Percentiles rank a stretch among this genome's conserved stretches.
Evolutionary conservation across 441 rosid genomes (phyloP).

Genomic region (Syzygium malaccense): DNA sequence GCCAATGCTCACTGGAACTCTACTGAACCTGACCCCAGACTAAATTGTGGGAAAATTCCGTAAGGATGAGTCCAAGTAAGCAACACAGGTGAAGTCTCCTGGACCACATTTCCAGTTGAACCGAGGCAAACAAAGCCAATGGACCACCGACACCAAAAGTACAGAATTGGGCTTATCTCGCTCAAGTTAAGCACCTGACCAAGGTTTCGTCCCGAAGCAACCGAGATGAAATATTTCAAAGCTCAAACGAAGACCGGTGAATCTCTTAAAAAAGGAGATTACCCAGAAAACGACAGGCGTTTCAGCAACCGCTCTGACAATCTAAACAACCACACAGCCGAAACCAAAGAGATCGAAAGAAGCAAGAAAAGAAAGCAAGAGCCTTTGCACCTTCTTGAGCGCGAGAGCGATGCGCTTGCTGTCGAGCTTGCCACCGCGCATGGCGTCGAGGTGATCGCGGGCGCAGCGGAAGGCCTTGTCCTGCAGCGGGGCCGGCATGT

Average conservation of each 20-base stretch:
- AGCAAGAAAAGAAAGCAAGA: background rate
- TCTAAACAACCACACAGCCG: background rate
- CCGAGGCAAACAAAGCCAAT: background rate
- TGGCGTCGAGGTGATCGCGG: conserved; percentile 69
- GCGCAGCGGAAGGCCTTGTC: conserved; percentile 69
- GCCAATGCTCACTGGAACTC: background rate
- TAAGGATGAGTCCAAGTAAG: background rate
- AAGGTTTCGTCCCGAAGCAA: background rate
- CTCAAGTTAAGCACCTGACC: background rate
- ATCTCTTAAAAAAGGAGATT: background rate
- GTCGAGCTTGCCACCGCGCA: conserved; percentile 58
- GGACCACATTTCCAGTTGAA: background rate
- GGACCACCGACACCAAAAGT: background rate
- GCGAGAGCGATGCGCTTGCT: conserved; percentile 87
- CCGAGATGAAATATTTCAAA: background rate
- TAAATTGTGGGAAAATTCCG: background rate
- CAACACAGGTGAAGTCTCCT: background rate
- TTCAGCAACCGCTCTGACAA: background rate
- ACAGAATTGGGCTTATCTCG: background rate
- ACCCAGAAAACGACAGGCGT: background rate
- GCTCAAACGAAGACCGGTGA: background rate
- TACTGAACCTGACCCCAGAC: background rate
- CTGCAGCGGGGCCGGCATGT: conserved; percentile 77
- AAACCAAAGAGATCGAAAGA: background rate
- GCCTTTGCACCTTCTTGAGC: conserved; percentile 64